Evolutionary conservation across 2,329 filamentous ascomycete genomes (phyloP).

Genomic region (Chaetomium globosum): DNA sequence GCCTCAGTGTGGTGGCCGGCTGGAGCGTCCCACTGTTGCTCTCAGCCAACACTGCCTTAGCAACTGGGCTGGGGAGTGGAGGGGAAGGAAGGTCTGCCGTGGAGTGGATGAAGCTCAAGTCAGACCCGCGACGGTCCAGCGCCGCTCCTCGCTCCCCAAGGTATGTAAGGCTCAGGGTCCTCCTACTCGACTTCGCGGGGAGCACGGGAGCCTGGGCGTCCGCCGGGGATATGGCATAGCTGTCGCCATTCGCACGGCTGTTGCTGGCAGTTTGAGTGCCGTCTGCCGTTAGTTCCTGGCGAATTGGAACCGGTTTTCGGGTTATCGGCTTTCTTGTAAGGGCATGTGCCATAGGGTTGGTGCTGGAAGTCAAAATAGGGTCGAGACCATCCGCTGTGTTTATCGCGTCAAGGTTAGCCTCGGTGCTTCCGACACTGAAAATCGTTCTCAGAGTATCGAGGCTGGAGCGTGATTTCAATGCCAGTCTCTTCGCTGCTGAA

Average conservation of each 20-base stretch:
- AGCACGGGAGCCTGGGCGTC: not conserved
- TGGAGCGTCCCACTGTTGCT: constrained; percentile 44
- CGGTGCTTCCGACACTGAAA: constrained; percentile 53
- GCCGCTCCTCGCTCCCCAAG: constrained; percentile 38
- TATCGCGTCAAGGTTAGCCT: constrained; percentile 39
- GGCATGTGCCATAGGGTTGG: constrained; percentile 39
- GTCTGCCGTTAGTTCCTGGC: constrained; percentile 22
- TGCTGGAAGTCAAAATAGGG: constrained; percentile 36
- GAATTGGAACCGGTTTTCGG: constrained; percentile 41
- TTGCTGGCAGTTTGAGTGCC: constrained; percentile 9
- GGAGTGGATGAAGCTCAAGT: constrained; percentile 17
- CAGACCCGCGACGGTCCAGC: constrained; percentile 29
- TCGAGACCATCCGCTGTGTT: constrained; percentile 24
- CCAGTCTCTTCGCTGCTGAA: constrained; percentile 43
- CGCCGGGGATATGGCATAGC: not conserved
- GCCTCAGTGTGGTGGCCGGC: constrained; percentile 49
- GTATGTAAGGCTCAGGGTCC: constrained; percentile 42
- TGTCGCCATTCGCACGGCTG: constrained; percentile 19
- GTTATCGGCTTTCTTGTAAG: constrained; percentile 41
- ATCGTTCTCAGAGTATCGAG: constrained; percentile 55
- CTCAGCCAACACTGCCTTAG: constrained; percentile 35
- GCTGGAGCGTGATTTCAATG: constrained; percentile 47
- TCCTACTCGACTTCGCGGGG: constrained; percentile 25
- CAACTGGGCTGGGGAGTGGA: constrained; percentile 38
- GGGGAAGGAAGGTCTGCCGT: constrained; percentile 29